Percentiles rank a stretch among this genome's conserved stretches.
Conservation (phyloP, 2,329 filamentous ascomycete genomes). For the Colletotrichum sansevieriae region DNA sequence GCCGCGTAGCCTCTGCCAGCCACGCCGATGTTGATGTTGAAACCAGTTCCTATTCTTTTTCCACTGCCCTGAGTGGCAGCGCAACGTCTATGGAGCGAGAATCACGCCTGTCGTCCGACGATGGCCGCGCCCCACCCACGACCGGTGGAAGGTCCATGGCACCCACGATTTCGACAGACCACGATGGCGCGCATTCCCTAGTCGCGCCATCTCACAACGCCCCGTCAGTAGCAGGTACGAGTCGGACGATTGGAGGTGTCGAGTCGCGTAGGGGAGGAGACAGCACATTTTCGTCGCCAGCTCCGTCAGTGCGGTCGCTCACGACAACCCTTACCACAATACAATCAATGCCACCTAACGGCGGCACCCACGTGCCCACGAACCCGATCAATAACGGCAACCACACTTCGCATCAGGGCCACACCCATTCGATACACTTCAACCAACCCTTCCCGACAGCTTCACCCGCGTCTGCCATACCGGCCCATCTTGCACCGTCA, state of each 20-base stretch:
- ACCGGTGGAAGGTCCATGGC: slow-evolving; percentile 80
- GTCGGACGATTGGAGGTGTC: slow-evolving; percentile 74
- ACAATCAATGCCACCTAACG: slow-evolving; percentile 70
- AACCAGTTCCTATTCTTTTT: slow-evolving; percentile 65
- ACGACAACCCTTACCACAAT: slow-evolving; percentile 90
- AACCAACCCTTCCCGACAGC: slow-evolving; percentile 74
- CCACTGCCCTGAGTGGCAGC: slow-evolving; percentile 68
- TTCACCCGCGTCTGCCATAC: slow-evolving; percentile 79
- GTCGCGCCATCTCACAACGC: slow-evolving; percentile 80
- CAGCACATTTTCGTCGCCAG: slow-evolving; percentile 85
- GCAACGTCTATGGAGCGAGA: slow-evolving; percentile 66
- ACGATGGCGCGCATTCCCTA: slow-evolving; percentile 80
- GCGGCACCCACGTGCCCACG: slow-evolving; percentile 41
- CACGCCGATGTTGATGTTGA: slow-evolving; percentile 43
- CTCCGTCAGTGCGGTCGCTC: slow-evolving; percentile 83
- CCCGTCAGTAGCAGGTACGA: slow-evolving; percentile 79
- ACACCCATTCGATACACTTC: slow-evolving; percentile 69
- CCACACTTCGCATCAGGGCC: slow-evolving; percentile 49
- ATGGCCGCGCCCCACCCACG: slow-evolving; percentile 68
- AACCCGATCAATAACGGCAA: slow-evolving; percentile 54
- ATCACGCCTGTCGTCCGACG: slow-evolving; percentile 72
- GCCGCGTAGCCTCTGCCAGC: slow-evolving; percentile 60
- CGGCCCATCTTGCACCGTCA: slow-evolving; percentile 73
- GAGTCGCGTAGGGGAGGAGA: slow-evolving; percentile 78
- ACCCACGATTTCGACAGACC: slow-evolving; percentile 86